phyloP scores from a whole-genome alignment of 495 filamentous ascomycete species.

The Opeltia flavorubescens region DNA sequence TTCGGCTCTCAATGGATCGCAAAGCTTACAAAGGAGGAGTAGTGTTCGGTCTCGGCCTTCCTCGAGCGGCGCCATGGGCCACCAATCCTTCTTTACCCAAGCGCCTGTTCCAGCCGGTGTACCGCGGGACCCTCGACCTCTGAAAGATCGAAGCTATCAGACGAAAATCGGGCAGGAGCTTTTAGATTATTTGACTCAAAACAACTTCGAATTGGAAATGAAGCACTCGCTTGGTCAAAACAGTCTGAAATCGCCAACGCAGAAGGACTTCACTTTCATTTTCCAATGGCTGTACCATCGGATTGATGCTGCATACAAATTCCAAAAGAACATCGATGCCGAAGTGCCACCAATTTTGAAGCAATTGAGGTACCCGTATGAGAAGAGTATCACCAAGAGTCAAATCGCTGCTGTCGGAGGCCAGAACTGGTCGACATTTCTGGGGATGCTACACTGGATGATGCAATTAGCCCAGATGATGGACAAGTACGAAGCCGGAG shows the following conservation, averaged over 20 bases:
- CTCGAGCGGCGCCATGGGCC: slow-evolving; percentile 43
- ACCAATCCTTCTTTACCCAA: slow-evolving; percentile 87
- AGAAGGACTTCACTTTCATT: slow-evolving; percentile 93
- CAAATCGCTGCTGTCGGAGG: slow-evolving; percentile 89
- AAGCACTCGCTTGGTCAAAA: slow-evolving; percentile 80
- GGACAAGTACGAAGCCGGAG: slow-evolving; percentile 55
- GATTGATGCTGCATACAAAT: slow-evolving; percentile 83
- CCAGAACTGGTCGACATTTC: slow-evolving; percentile 87
- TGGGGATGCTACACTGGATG: slow-evolving; percentile 95
- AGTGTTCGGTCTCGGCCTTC: slow-evolving; percentile 69
- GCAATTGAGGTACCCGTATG: slow-evolving; percentile 86
- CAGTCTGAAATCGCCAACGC: slow-evolving; percentile 79
- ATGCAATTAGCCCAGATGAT: slow-evolving; percentile 92
- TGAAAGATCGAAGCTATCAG: slow-evolving; percentile 69
- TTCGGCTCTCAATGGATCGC: slow-evolving; percentile 24
- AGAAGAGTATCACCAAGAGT: slow-evolving; percentile 85
- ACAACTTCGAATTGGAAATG: slow-evolving; percentile 96
- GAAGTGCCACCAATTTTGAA: slow-evolving; percentile 86
- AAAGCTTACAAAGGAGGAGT: slow-evolving; percentile 58
- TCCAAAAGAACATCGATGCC: slow-evolving; percentile 81
- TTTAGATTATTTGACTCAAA: slow-evolving; percentile 74
- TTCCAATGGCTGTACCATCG: slow-evolving; percentile 96
- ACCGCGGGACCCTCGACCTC: slow-evolving; percentile 75
- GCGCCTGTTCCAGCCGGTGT: slow-evolving; percentile 63
- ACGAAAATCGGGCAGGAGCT: slow-evolving; percentile 75